Conservation (phyloP, 306 rosid species). For the Acacia confusa region DNA sequence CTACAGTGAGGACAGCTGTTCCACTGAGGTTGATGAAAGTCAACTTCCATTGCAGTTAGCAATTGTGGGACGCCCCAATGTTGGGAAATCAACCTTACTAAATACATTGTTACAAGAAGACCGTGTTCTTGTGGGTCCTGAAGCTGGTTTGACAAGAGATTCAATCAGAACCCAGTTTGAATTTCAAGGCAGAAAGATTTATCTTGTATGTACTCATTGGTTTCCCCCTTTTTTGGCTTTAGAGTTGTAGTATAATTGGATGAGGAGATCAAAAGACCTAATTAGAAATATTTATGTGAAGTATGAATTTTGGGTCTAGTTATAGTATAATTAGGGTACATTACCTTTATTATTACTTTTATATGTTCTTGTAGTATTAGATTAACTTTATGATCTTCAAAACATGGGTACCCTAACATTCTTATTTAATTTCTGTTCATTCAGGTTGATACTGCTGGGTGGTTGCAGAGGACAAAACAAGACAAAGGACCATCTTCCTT, state of each 20-base stretch:
- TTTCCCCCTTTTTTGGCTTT: slow-evolving; percentile 2
- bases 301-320: not conserved
- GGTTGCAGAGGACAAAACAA: slow-evolving; percentile 86
- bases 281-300: slow-evolving; percentile 22
- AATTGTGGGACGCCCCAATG: slow-evolving; percentile 97
- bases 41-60: slow-evolving; percentile 82
- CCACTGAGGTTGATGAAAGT: slow-evolving; percentile 58
- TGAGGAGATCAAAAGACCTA: slow-evolving; percentile 16
- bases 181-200: slow-evolving; percentile 83
- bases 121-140: slow-evolving; percentile 96
- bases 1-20: slow-evolving; percentile 31
- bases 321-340: not conserved
- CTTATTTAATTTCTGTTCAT: slow-evolving; percentile 32
- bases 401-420: not conserved
- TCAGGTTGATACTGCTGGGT: slow-evolving; percentile 97
- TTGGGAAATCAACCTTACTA: slow-evolving; percentile 90
- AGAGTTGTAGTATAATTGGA: not conserved
- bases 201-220: slow-evolving; percentile 48
- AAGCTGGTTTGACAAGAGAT: slow-evolving; percentile 96
- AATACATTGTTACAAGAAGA: slow-evolving; percentile 87
- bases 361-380: not conserved
- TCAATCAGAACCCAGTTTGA: slow-evolving; percentile 89
- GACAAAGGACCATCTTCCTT: slow-evolving; percentile 92
- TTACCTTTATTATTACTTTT: not conserved
- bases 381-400: slow-evolving; percentile 13